A percentile compares a stretch with the other conserved stretches of the same genome.
phyloP scores from a whole-genome alignment of 441 rosid species.

The Gossypium gossypioides region DNA sequence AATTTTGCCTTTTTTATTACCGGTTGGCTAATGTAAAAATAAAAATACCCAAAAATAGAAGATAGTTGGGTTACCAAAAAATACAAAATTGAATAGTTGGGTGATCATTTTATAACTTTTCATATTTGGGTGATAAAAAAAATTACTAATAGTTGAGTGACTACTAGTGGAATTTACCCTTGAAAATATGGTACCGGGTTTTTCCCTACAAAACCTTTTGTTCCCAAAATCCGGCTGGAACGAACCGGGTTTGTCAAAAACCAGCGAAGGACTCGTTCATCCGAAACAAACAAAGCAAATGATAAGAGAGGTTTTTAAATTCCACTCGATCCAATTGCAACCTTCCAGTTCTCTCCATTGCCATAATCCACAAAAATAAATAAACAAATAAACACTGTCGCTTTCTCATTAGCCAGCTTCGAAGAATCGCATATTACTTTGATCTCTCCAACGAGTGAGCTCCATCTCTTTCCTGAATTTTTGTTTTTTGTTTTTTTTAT shows the following conservation, averaged over 20 bases:
- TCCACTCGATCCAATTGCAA: background rate
- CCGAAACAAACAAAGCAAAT: background rate
- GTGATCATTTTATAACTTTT: too few relatives aligned
- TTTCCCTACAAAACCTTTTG: background rate
- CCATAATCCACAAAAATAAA: background rate
- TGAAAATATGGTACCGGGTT: too few relatives aligned
- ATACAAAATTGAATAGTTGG: too few relatives aligned
- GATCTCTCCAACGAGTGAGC: constrained; percentile 9
- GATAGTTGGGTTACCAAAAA: too few relatives aligned
- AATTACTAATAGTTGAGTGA: too few relatives aligned
- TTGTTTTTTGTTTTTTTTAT: background rate
- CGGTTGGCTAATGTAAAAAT: too few relatives aligned
- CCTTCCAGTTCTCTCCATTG: too few relatives aligned
- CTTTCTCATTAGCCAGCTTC: background rate
- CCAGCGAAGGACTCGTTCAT: background rate
- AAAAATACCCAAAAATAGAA: too few relatives aligned
- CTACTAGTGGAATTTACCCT: too few relatives aligned
- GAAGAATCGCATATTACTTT: background rate
- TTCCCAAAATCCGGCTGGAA: background rate
- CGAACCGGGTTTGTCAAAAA: background rate
- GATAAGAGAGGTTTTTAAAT: background rate
- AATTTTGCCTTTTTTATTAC: too few relatives aligned
- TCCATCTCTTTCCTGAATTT: background rate
- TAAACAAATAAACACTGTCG: background rate
- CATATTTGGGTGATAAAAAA: too few relatives aligned